Base-by-base conservation (phyloP, 495 filamentous ascomycete genomes). In the Penicillium soppii region DNA sequence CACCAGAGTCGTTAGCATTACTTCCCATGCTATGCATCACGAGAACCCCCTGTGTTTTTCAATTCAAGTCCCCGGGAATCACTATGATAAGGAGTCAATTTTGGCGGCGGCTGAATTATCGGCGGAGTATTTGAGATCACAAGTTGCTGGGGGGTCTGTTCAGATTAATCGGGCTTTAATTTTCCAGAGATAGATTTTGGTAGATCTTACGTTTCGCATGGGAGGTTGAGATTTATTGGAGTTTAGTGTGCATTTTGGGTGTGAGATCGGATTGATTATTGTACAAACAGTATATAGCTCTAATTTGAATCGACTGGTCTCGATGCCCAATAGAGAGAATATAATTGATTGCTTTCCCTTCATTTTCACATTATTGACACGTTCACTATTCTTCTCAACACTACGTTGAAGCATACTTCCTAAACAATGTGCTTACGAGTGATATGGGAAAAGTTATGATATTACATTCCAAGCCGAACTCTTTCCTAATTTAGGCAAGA, bases 1-100 rank as follows among this genome's bases (percentile, higher is more conserved):
- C 6, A 49, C 47, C 7, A 22, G 37, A 16, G 47, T 49, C 10
- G 47, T 32, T 27, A 49, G 25, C 20, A 41, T 49, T 13, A 49
- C 47, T 4, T 12, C 6, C 6, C 9, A 33, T 32, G 26, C 47
- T 12, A 49, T 49, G 47, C 47, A 49, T 16, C 47, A 40, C 5
- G 19, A 29, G n/a, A 1, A 12, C 13, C 37, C 47, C 5, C 26
- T 40, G 13, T 49, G 47, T 30, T 13, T 49, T 36, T 49, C 47
- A 0, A 40, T 49, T 7, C 36, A 39, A 17, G 47, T 49, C 0
- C 37, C 47, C 0, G 47, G 47, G 6, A 26, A 49, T 7, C 37
- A 49, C n/a, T 15, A 23, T 13, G 26, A 49, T 17, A 12, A 17
- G 4, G 47, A 39, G 13, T 49, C 47, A 1, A 49, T 41, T 32